Base-by-base conservation (phyloP, 2,329 filamentous ascomycete genomes). In the Penicillium decumbens region DNA sequence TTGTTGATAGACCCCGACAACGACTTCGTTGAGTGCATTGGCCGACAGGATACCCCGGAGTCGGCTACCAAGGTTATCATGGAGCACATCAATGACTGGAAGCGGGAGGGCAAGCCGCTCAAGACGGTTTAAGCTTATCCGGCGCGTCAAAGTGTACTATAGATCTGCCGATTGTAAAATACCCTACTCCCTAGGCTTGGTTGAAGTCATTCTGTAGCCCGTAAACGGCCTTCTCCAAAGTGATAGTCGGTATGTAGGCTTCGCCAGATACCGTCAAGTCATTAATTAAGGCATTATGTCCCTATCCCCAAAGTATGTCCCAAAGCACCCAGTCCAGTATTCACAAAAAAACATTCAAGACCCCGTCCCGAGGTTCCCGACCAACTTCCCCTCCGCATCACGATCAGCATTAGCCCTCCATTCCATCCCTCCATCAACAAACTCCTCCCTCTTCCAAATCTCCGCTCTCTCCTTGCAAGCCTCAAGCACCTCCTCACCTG, bases 21-120 rank as follows among this genome's bases (percentile, higher is more conserved):
- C 18, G 91, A 98, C 70, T 98, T 98, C 71, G 92, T 98, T 25
- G 95, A 98, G 76, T 95, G 91, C 10, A 84, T 98, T 65, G 93
- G 93, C 15, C 80, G 93, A 55, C 93, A 98, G 73, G 91, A 97
- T 73, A 95, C 89, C 37, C 89, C 92, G 1, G 85, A 93, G 55
- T 82, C 89, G 63, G 93, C 85, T 1, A 88, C 91, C 6, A 84
- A 84, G 72, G 76, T 96, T 50, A 96, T 98, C 47, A 72, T 86
- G 52, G 85, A 87, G 54, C 93, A 98, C 71, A 86, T 97, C 67
- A 85, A 85, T 41, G 85, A 89, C 66, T 88, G 85, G 85, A 80
- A 78, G 65, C 77, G 79, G 43, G 71, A 73, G 49, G 70, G 70
- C 15, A 75, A 71, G 60, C 76, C 75, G 25, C 65, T 84, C 53